phyloP scores from a whole-genome alignment of 805 yeast genomes.

The Barnettozyma botsteinii region DNA sequence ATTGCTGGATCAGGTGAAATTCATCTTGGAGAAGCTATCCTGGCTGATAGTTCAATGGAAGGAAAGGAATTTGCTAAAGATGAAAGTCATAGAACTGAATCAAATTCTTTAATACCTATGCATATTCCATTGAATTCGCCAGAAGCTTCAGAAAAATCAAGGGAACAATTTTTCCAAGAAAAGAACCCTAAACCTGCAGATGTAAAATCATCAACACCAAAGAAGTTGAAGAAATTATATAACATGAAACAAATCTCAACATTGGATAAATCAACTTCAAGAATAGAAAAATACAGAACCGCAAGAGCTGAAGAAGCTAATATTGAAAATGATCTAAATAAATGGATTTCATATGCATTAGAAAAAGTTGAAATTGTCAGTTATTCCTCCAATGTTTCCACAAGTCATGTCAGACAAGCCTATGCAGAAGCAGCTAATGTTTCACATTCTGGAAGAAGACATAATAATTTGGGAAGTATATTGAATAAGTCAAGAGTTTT shows the following conservation, averaged over 20 bases:
- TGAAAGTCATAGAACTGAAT: constrained; percentile 21
- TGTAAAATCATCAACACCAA: constrained; percentile 1
- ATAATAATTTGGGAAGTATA: constrained; percentile 39
- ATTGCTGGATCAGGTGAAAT: background rate
- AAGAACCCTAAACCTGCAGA: constrained; percentile 14
- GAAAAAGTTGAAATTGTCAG: constrained; percentile 26
- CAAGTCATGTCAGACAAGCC: constrained; percentile 49
- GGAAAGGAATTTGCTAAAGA: background rate
- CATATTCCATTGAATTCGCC: constrained; percentile 23
- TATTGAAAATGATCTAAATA: constrained; percentile 51
- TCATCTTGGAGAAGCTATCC: background rate
- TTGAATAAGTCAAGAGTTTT: constrained; percentile 45
- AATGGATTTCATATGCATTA: constrained; percentile 42
- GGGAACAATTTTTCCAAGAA: constrained; percentile 9
- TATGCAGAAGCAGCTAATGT: constrained; percentile 50
- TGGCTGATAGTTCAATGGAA: constrained; percentile 9
- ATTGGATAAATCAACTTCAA: constrained; percentile 36
- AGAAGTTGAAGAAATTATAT: constrained; percentile 8
- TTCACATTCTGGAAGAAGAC: constrained; percentile 28
- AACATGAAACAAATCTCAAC: constrained; percentile 39
- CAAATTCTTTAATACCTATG: constrained; percentile 19
- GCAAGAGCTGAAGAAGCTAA: constrained; percentile 38
- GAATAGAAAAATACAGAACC: constrained; percentile 35
- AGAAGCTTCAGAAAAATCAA: background rate
- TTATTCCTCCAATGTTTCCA: constrained; percentile 26